phyloP scores from a whole-genome alignment of 768 basidiomycete species.

The Agaricus blazei region DNA sequence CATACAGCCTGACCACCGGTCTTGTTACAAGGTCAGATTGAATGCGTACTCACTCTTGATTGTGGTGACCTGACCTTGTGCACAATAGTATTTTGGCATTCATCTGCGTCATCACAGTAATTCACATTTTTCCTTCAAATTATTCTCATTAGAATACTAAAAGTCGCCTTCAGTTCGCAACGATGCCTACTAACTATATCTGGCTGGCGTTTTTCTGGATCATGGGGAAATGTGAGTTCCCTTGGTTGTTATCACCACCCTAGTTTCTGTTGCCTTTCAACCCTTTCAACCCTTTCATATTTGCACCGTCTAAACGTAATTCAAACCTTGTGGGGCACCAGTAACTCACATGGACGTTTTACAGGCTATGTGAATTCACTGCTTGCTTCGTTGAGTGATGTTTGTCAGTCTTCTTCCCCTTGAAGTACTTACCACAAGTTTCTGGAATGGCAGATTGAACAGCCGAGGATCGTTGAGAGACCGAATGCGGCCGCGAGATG shows the following conservation, averaged over 20 bases:
- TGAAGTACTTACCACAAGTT: constrained; percentile 1
- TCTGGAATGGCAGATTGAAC: constrained; percentile 31
- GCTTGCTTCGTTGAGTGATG: constrained; percentile 41
- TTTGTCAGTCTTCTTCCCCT: not conserved
- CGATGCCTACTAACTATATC: constrained; percentile 41
- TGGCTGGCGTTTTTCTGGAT: constrained; percentile 50
- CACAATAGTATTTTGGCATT: constrained; percentile 33
- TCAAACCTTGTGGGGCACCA: not conserved
- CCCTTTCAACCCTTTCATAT: not conserved
- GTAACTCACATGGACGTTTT: constrained; percentile 2
- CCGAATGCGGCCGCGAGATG: constrained; percentile 25
- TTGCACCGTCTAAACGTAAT: constrained; percentile 1
- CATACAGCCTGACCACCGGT: constrained; percentile 41
- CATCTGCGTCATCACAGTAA: constrained; percentile 35
- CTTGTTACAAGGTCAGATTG: constrained; percentile 33
- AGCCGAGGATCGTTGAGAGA: constrained; percentile 43
- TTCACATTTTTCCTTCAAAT: constrained; percentile 3
- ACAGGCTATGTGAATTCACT: constrained; percentile 49
- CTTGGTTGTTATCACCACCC: not conserved
- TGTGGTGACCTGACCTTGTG: not conserved
- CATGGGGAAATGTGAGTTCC: constrained; percentile 40
- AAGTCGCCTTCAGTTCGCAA: constrained; percentile 28
- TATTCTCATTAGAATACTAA: not conserved
- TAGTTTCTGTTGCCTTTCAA: constrained; percentile 1
- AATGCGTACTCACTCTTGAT: not conserved